A percentile compares a stretch with the other conserved stretches of the same genome.
Evolutionary conservation across 345 rosid genomes (phyloP).

Genomic region (Camelina laxa): DNA sequence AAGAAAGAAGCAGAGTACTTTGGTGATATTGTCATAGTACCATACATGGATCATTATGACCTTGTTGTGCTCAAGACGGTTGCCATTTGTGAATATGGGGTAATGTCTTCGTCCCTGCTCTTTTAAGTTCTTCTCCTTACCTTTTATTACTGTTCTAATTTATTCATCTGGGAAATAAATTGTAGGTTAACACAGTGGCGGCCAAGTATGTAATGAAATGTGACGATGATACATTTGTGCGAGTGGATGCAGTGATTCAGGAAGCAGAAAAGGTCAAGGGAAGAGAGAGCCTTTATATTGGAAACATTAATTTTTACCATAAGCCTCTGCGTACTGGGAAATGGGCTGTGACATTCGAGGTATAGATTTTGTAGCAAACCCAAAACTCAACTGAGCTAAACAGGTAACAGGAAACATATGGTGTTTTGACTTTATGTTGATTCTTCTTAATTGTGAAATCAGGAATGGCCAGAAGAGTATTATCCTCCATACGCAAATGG

Average conservation of each 20-base stretch:
- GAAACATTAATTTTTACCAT: conserved; percentile 90
- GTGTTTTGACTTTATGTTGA: neutral
- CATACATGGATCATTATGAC: conserved; percentile 96
- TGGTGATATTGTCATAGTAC: conserved; percentile 91
- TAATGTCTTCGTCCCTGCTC: conserved; percentile 20
- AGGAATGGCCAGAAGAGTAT: conserved; percentile 99
- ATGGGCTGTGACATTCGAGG: conserved; percentile 99
- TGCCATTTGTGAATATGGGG: conserved; percentile 98
- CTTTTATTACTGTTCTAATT: neutral
- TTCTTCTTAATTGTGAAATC: conserved; percentile 20
- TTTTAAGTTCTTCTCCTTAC: neutral
- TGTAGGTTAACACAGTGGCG: conserved; percentile 49
- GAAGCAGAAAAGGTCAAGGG: conserved; percentile 72
- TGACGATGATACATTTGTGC: conserved; percentile 93
- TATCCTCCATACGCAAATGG: conserved; percentile 98
- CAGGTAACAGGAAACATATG: neutral
- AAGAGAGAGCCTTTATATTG: conserved; percentile 73
- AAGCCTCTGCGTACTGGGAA: conserved; percentile 90
- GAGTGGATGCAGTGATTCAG: conserved; percentile 74
- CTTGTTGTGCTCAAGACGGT: conserved; percentile 95
- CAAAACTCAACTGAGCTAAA: neutral
- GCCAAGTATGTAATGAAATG: conserved; percentile 82
- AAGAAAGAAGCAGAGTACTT: conserved; percentile 94
- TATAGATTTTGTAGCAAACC: conserved; percentile 38
- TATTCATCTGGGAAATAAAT: neutral